Percentiles rank a stretch among this genome's conserved stretches.
These are phyloP conservation scores for Didymella glomerata DNA, from an alignment of 2,329 filamentous ascomycete genomes.

Conservation along the genomic window DNA sequence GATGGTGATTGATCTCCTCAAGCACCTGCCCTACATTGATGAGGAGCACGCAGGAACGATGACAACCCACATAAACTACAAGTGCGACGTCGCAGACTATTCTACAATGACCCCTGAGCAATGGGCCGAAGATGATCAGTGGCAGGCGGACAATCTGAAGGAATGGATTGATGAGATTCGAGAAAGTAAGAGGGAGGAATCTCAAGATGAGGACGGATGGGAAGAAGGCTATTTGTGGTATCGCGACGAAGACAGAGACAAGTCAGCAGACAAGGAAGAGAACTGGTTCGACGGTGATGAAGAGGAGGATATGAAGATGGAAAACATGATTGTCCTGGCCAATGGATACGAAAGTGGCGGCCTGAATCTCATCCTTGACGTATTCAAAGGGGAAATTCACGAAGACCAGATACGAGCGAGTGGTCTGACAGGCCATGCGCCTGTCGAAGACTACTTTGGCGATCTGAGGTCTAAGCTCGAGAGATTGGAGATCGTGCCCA, in stretches of 20 bases:
- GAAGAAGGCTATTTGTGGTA: not conserved
- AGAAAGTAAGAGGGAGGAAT: not conserved
- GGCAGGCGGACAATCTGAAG: not conserved
- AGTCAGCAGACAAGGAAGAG: not conserved
- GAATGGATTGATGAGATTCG: not conserved
- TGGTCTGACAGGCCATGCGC: not conserved
- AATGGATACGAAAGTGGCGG: not conserved
- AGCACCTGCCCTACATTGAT: not conserved
- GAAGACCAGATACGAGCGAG: not conserved
- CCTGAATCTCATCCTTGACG: not conserved
- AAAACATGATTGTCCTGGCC: not conserved
- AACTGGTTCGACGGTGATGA: not conserved
- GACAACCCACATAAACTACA: not conserved
- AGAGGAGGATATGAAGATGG: not conserved
- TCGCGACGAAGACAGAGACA: not conserved
- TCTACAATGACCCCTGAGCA: not conserved
- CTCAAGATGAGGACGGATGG: not conserved
- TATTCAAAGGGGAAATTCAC: not conserved
- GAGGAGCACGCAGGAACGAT: not conserved
- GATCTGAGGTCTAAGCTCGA: not conserved
- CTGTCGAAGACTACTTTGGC: not conserved
- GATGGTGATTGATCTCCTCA: not conserved
- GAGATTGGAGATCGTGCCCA: not conserved
- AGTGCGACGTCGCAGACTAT: not conserved
- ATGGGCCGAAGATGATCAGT: not conserved